Conservation (phyloP, 768 basidiomycete genomes). For the Naematelia encephala region DNA sequence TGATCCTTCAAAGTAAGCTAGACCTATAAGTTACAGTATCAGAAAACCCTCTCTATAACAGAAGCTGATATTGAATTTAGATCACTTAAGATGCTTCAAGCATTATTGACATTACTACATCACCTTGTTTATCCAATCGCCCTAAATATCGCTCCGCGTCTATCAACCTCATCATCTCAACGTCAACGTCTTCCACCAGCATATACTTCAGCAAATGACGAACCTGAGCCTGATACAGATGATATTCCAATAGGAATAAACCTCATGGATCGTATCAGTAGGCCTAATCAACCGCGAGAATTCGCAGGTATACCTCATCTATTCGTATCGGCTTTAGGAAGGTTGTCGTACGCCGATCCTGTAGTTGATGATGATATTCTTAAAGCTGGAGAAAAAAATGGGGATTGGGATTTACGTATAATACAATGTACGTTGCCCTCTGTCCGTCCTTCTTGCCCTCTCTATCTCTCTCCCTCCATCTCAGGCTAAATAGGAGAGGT, state of each 20-base stretch:
- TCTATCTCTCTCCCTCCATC: too few relatives aligned
- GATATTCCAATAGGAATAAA: conserved; percentile 23
- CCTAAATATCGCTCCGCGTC: background rate
- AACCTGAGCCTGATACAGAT: conserved; percentile 5
- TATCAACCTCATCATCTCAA: conserved; percentile 11
- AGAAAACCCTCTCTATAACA: too few relatives aligned
- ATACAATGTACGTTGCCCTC: conserved; percentile 16
- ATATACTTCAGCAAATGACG: conserved; percentile 5
- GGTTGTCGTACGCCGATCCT: conserved; percentile 35
- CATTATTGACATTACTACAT: conserved; percentile 20
- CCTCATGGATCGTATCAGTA: conserved; percentile 17
- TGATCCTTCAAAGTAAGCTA: conserved; percentile 18
- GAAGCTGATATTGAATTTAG: conserved; percentile 5
- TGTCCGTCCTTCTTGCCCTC: too few relatives aligned
- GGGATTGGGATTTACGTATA: conserved; percentile 4
- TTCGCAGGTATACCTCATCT: conserved; percentile 41
- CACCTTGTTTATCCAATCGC: conserved; percentile 30
- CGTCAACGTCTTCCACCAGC: conserved; percentile 18
- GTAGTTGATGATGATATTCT: conserved; percentile 19
- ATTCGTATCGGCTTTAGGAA: conserved; percentile 39
- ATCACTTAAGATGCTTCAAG: conserved; percentile 16
- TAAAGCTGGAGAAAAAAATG: conserved; percentile 11
- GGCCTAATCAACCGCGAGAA: conserved; percentile 22
- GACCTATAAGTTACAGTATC: too few relatives aligned
- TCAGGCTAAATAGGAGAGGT: conserved; percentile 3